Evolutionary conservation across 805 yeast genomes (phyloP), one percentile per base, ranked within the genome.

Genomic region (Ogataea populi-albae): DNA sequence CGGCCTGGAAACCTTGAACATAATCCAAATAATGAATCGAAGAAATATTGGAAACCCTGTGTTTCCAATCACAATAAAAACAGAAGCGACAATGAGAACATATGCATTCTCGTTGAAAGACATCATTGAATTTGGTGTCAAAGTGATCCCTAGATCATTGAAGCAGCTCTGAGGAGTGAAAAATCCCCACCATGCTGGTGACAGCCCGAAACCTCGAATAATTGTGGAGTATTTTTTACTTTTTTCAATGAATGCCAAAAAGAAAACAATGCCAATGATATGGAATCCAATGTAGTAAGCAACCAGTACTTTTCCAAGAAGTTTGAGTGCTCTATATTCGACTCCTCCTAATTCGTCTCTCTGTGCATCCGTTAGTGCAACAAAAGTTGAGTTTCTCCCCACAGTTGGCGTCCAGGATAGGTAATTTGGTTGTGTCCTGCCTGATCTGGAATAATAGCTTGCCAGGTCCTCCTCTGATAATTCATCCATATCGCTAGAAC

Each of bases 261-360:
- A 59, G 34, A 77, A 63, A 0, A 71, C 47, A 20, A 78, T 52
- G 0, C 74, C 76, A 17, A 80, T 23, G 4, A 84, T 41, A 51
- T 85, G 87, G 52, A 86, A 79, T 0, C 96, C 95, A 37, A 88
- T 44, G 50, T 86, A 88, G 54, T 86, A 93, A 5, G 59, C 40
- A 1, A 77, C 55, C 10, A 91, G 61, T 29, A 91, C 73, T 45
- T 74, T 73, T 39, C 83, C 77, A 38, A 93, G 64, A 7, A 88
- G 64, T 53, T 87, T 87, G 39, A 86, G 71, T 0, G 99, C 87
- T 28, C 97, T 73, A 57, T 93, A 93, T 55, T 93, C 99, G 11
- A 93, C 96, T 32, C 98, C 99, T 24, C 98, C 99, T 24, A 93
- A 64, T 57, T 93, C 99, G 40, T 85, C 94, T 52, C 86, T 88